phyloP scores from a whole-genome alignment of 2,329 filamentous ascomycete species.

The Boeremia exigua region DNA sequence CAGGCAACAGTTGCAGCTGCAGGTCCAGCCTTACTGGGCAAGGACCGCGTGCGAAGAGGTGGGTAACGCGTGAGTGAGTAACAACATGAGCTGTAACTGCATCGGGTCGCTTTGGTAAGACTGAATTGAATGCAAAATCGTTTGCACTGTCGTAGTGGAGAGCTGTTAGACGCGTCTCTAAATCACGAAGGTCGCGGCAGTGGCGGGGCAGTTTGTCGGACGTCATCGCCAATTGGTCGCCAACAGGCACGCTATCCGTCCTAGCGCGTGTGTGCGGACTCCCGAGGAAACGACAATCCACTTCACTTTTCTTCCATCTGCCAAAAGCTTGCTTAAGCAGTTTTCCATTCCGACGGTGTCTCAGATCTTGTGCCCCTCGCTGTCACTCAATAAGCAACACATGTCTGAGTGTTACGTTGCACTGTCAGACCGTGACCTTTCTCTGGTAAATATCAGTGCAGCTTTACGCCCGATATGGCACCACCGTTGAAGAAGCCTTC shows the following conservation, averaged over 20 bases:
- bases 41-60: constrained; percentile 28
- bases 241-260: not conserved
- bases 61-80: constrained; percentile 20
- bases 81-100: constrained; percentile 36
- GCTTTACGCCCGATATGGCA: constrained; percentile 26
- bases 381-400: not conserved
- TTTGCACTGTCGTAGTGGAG: constrained; percentile 82
- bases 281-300: constrained; percentile 8
- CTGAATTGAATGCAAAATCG: constrained; percentile 41
- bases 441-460: not conserved
- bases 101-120: constrained; percentile 1
- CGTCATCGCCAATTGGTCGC: constrained; percentile 14
- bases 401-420: not conserved
- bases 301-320: not conserved
- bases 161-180: constrained; percentile 55
- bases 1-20: constrained; percentile 31
- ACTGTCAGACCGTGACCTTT: not conserved
- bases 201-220: constrained; percentile 13
- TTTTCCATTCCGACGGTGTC: not conserved
- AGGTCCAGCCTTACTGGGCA: constrained; percentile 32
- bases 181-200: constrained; percentile 15
- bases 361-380: not conserved
- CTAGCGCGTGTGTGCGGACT: constrained; percentile 5
- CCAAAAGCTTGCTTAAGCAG: not conserved
- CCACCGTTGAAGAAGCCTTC: constrained; percentile 30